Conservation (phyloP, 208 protist species). For the Spongospora subterranea region DNA sequence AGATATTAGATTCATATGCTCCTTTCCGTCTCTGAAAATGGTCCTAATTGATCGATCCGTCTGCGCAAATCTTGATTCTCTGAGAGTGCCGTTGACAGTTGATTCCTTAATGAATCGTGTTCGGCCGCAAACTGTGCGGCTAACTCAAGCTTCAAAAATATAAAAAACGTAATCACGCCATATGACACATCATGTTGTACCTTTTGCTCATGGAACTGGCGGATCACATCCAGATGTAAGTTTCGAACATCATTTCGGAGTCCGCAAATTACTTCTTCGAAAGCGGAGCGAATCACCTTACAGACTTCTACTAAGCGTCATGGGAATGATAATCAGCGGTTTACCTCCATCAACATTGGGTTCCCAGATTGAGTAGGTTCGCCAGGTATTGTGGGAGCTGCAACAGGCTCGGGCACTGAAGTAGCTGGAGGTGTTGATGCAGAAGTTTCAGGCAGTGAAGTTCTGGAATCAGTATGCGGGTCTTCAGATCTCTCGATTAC, state of each 20-base stretch:
- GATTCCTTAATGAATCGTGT: background rate
- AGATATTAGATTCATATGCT: no score
- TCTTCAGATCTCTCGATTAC: no score
- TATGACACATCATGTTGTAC: background rate
- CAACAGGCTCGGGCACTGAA: no score
- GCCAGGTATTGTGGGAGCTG: no score
- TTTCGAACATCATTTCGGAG: slow-evolving; percentile 23
- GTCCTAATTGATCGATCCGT: background rate
- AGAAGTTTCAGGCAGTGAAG: no score
- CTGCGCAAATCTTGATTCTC: background rate
- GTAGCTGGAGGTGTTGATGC: no score
- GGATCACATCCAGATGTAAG: slow-evolving; percentile 40
- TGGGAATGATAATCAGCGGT: no score
- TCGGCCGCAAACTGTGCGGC: background rate
- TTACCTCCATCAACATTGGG: no score
- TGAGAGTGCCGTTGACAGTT: background rate
- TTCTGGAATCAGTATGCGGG: no score
- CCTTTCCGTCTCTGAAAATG: background rate
- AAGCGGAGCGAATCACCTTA: slow-evolving; percentile 18
- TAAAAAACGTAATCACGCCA: background rate
- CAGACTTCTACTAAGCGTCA: no score
- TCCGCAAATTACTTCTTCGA: background rate
- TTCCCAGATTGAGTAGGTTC: no score
- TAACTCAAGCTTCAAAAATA: background rate
- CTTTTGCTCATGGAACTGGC: slow-evolving; percentile 21